Evolutionary conservation across 225 moss, liverwort and hornwort genomes (phyloP), one percentile per base, ranked within the genome.

Genomic region (Climacium dendroides): DNA sequence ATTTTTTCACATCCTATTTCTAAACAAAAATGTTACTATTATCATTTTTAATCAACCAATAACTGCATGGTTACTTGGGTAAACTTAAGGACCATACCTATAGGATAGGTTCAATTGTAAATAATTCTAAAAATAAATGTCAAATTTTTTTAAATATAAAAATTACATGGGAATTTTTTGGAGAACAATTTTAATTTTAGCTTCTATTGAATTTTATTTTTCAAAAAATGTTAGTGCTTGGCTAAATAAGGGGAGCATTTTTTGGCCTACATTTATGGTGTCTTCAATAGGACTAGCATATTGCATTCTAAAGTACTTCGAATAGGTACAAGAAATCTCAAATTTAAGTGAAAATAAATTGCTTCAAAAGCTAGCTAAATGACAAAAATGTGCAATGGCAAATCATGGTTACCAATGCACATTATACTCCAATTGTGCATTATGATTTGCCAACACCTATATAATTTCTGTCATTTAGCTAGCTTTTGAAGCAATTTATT

Each of bases 371-470:
- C 8, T 24, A 24, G 3, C 4, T 14, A 41, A 25, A 41, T 8
- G 15, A 24, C 14, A 41, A 25, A 66, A 66, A 41, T 41, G 8
- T 41, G 15, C 26, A n/a, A n/a, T 14, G 4, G 3, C 41, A 24
- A 70, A 41, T 41, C 2, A 39, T 0, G 0, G 0, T 41, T 41
- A 70, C 5, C 5, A 41, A 70, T 41, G 15, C 0, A 41, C 25
- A 70, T 70, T 15, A 5, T 13, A 70, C 4, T 41, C 18, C 19
- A 26, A 70, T 41, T 43, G 15, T 16, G 1, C 15, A 70, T 0
- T 0, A 0, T 20, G 4, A 50, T 52, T 74, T 74, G 11, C 6
- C 4, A 19, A 30, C 3, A 19, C 7, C 2, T 11, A 1, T 34
- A 0, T 34, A 50, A 20, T 34, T 32, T 48, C 34, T 34, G 20